Evolutionary conservation across 2,329 filamentous ascomycete genomes (phyloP).

Genomic region (Allantophomopsis cytisporea): DNA sequence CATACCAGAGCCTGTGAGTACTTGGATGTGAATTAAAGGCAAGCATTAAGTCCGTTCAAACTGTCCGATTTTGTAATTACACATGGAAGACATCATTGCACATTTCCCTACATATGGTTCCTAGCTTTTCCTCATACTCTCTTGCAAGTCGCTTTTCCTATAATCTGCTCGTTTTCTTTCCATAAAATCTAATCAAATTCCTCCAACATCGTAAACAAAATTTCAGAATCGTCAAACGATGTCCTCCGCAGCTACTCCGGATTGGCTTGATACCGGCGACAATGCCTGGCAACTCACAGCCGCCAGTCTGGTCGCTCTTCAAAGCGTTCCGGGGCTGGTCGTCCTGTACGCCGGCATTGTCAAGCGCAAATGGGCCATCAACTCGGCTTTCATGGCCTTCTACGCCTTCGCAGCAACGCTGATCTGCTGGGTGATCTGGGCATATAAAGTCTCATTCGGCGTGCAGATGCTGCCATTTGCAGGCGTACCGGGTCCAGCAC

Average conservation of each 20-base stretch:
- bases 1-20: too few relatives aligned
- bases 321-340: constrained; percentile 33
- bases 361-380: constrained; percentile 33
- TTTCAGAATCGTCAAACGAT: neutral
- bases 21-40: too few relatives aligned
- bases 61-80: too few relatives aligned
- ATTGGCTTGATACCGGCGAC: constrained; percentile 29
- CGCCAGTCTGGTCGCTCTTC: constrained; percentile 31
- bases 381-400: constrained; percentile 35
- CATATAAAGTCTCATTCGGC: constrained; percentile 33
- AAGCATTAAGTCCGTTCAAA: too few relatives aligned
- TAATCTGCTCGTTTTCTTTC: too few relatives aligned
- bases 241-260: neutral
- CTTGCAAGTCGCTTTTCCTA: too few relatives aligned
- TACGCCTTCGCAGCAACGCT: constrained; percentile 33
- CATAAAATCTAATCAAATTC: too few relatives aligned
- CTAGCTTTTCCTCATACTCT: too few relatives aligned
- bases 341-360: constrained; percentile 32
- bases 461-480: constrained; percentile 34
- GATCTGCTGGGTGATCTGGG: constrained; percentile 34
- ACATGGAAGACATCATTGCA: too few relatives aligned
- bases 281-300: constrained; percentile 39
- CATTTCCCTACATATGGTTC: too few relatives aligned
- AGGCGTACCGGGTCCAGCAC: constrained; percentile 28
- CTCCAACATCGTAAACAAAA: too few relatives aligned